Conservation (phyloP, 2,329 filamentous ascomycete species). For the Fusarium mangiferae region DNA sequence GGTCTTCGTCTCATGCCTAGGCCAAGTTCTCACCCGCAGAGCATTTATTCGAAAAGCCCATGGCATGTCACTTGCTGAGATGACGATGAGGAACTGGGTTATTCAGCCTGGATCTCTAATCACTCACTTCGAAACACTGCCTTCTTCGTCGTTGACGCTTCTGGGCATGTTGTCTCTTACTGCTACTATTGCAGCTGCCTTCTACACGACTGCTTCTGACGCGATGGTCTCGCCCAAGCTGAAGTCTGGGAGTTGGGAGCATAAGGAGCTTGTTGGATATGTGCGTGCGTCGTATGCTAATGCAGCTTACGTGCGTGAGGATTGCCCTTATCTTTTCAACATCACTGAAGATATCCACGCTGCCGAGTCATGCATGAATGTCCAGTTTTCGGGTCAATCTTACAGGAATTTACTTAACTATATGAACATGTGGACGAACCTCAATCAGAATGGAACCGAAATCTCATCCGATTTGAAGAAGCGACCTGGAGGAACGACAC, state of each 20-base stretch:
- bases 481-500: constrained; percentile 69
- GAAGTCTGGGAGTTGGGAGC: constrained; percentile 64
- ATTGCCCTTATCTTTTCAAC: constrained; percentile 71
- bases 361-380: constrained; percentile 70
- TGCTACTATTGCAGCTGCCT: constrained; percentile 72
- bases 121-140: constrained; percentile 73
- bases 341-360: constrained; percentile 52
- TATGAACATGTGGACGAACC: constrained; percentile 63
- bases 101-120: constrained; percentile 78
- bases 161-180: constrained; percentile 72
- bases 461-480: constrained; percentile 52
- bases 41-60: constrained; percentile 68
- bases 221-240: constrained; percentile 80
- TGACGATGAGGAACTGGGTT: constrained; percentile 80
- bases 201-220: constrained; percentile 82
- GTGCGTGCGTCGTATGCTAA: constrained; percentile 74
- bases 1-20: constrained; percentile 78
- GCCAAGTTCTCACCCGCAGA: constrained; percentile 77
- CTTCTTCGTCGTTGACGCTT: constrained; percentile 70
- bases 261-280: constrained; percentile 61
- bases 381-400: constrained; percentile 75
- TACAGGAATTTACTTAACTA: constrained; percentile 77
- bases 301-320: constrained; percentile 60
- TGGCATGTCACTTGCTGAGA: constrained; percentile 79
- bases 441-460: constrained; percentile 56